These are phyloP conservation scores for Lasiodiplodia hormozganensis DNA, from an alignment of 2,329 filamentous ascomycete genomes.

Conservation along the genomic window DNA sequence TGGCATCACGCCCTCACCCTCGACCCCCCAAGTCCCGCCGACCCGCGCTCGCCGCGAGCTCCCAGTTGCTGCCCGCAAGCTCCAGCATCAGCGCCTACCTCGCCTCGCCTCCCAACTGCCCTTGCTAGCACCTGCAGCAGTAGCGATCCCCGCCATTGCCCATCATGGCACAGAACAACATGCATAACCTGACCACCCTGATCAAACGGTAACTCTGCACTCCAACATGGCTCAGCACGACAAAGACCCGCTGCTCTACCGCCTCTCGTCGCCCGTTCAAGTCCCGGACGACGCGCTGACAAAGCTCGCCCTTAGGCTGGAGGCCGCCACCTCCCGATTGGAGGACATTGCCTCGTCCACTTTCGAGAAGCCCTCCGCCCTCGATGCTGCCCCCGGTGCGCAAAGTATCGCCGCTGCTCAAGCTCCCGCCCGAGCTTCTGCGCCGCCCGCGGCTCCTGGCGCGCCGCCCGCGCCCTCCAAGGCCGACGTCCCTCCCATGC, in stretches of 20 bases:
- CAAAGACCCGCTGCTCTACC: constrained; percentile 33
- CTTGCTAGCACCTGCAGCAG: constrained; percentile 25
- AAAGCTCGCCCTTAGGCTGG: constrained; percentile 71
- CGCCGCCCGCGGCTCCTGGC: constrained; percentile 37
- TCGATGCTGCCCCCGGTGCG: constrained; percentile 46
- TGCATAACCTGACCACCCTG: constrained; percentile 95
- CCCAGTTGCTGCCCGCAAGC: constrained; percentile 19
- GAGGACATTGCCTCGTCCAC: constrained; percentile 92
- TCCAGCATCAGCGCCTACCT: constrained; percentile 31
- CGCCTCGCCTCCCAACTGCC: constrained; percentile 32
- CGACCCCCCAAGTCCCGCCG: background rate
- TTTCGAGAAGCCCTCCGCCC: constrained; percentile 59
- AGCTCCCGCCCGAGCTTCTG: constrained; percentile 31
- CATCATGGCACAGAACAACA: constrained; percentile 78
- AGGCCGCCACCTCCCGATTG: constrained; percentile 93
- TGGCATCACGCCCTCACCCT: constrained; percentile 1
- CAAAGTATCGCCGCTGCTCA: constrained; percentile 40
- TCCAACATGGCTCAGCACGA: constrained; percentile 32
- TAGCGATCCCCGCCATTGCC: constrained; percentile 38
- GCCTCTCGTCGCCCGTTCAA: constrained; percentile 33
- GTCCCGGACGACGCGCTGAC: constrained; percentile 56
- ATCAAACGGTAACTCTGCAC: constrained; percentile 86
- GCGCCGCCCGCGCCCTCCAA: constrained; percentile 38
- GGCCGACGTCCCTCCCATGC: constrained; percentile 58
- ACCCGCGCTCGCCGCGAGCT: constrained; percentile 22